A percentile compares a stretch with the other conserved stretches of the same genome.
Conservation (phyloP, 1,139 yeast species). For the Magnusiomyces suaveolens region DNA sequence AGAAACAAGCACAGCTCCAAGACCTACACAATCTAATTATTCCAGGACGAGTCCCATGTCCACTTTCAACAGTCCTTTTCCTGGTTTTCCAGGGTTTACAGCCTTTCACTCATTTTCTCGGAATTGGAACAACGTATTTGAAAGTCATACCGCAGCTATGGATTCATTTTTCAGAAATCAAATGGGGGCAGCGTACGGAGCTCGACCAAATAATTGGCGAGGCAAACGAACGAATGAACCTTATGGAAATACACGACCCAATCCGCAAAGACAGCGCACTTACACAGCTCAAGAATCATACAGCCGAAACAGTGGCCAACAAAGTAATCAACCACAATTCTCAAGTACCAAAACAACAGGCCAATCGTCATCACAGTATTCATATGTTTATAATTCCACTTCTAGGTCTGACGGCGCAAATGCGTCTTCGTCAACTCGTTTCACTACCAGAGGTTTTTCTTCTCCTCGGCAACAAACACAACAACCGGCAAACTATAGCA, state of each 20-base stretch:
- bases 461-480: too few relatives aligned
- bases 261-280: too few relatives aligned
- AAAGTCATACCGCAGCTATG: background rate
- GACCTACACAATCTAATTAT: background rate
- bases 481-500: too few relatives aligned
- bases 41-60: background rate
- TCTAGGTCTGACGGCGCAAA: background rate
- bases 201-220: background rate
- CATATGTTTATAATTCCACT: background rate
- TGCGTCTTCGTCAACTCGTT: background rate
- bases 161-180: background rate
- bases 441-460: background rate
- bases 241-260: background rate
- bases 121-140: background rate
- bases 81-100: too few relatives aligned
- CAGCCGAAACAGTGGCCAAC: too few relatives aligned
- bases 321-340: too few relatives aligned
- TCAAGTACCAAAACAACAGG: too few relatives aligned
- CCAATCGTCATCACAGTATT: background rate
- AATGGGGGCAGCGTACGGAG: background rate
- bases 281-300: background rate
- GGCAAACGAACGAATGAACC: background rate
- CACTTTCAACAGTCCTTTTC: background rate
- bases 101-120: background rate
- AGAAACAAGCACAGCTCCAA: too few relatives aligned